These are phyloP conservation scores for Ogataea trehaloabstinens DNA, from an alignment of 805 yeast genomes.

Conservation along the genomic window DNA sequence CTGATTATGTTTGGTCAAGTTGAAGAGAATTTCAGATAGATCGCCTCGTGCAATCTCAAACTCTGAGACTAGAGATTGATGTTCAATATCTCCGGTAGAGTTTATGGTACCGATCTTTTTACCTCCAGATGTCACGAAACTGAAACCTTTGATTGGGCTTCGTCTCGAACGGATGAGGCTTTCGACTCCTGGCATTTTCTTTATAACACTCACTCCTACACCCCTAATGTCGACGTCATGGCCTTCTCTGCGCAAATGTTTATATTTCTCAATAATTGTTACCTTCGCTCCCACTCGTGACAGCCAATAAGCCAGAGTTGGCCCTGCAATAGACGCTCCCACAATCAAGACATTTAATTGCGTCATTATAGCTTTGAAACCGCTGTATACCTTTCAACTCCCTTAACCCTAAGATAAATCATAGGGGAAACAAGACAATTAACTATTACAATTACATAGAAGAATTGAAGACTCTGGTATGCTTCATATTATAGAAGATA, in stretches of 20 bases:
- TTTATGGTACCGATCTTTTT: not conserved
- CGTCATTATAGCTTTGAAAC: no score
- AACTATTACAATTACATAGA: no score
- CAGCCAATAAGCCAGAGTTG: not conserved
- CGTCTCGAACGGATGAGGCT: not conserved
- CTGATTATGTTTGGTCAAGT: not conserved
- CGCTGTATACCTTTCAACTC: no score
- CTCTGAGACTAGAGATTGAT: not conserved
- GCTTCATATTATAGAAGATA: no score
- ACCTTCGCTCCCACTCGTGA: not conserved
- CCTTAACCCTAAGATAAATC: no score
- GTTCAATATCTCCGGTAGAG: not conserved
- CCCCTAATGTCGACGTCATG: slow-evolving; percentile 1
- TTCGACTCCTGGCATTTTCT: not conserved
- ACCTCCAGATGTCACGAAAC: not conserved
- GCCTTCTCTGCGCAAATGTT: not conserved
- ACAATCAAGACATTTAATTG: not conserved
- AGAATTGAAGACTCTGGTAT: no score
- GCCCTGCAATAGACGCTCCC: not conserved
- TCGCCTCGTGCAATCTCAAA: not conserved
- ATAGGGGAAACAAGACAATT: no score
- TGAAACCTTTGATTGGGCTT: not conserved
- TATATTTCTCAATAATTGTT: not conserved
- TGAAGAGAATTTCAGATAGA: not conserved
- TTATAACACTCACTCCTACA: not conserved